Evolutionary conservation across 2,329 filamentous ascomycete species (phyloP), one percentile per base, ranked within the genome.

Genomic region (Cadophora sp.): DNA sequence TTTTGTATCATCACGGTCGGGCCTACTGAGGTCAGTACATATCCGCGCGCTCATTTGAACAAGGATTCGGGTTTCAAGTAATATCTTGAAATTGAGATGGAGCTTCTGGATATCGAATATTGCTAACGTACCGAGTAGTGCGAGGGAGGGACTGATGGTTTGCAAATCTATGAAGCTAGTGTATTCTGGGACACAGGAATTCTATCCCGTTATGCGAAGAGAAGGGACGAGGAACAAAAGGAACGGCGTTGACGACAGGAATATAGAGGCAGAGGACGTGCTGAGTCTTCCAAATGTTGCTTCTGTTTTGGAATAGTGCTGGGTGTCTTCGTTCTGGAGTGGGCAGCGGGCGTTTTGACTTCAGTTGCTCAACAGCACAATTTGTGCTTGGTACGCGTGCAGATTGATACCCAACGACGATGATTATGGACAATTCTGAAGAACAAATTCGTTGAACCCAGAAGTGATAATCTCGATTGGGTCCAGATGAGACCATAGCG

Each of bases 171-270:
- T 50, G 66, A 67, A 14, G 27, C 27, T n/a, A 69, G 62, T 45
- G 43, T 67, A 3, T 72, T 70, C 41, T 72, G 66, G 68, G 68
- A 72, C 59, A 71, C 67, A 7, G 67, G 66, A 13, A 64, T 69
- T 55, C 22, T 68, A 36, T 60, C 62, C 6, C 22, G 67, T 27
- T 58, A 66, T 62, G 18, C 27, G 14, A 53, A 53, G 24, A 22
- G 24, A 1, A 53, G 27, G 6, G 50, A 53, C 14, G 48, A 30
- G 16, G 48, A 51, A 27, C 24, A 53, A 7, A 53, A 33, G 14
- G 22, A 9, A 22, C 24, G 24, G 13, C 50, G 8, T 53, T 53
- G 16, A 53, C 16, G 24, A 27, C 1, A 14, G 4, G 20, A 11
- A 6, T 13, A 9, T 27, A 27, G n/a, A 27, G 8, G n/a, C 47